These are phyloP conservation scores for Xylaria sp. DNA, from an alignment of 2,329 filamentous ascomycete genomes.

Conservation along the genomic window DNA sequence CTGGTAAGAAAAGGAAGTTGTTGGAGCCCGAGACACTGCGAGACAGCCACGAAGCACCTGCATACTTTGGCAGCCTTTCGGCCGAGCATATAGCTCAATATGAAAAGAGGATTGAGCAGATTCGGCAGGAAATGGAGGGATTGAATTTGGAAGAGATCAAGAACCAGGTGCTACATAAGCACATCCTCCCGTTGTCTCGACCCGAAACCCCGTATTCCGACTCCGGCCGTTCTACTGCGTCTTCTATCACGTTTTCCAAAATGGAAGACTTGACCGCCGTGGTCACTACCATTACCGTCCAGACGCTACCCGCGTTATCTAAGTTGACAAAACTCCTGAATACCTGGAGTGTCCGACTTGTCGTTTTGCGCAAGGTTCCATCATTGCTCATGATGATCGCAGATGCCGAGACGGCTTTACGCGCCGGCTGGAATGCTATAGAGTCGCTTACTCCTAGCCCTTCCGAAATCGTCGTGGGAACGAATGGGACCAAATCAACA, in stretches of 20 bases:
- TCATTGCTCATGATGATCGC: constrained; percentile 59
- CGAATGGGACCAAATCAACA: constrained; percentile 13
- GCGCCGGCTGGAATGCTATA: constrained; percentile 62
- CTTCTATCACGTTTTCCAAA: constrained; percentile 52
- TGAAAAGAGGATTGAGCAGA: constrained; percentile 68
- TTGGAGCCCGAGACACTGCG: constrained; percentile 24
- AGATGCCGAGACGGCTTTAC: constrained; percentile 60
- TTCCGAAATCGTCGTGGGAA: constrained; percentile 5
- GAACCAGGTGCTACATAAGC: constrained; percentile 74
- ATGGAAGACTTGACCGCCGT: constrained; percentile 89
- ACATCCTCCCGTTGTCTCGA: constrained; percentile 59
- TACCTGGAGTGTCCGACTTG: constrained; percentile 71
- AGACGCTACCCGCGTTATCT: constrained; percentile 75
- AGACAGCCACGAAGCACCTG: constrained; percentile 18
- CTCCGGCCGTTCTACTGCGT: constrained; percentile 39
- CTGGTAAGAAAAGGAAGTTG: constrained; percentile 37
- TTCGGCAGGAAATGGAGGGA: constrained; percentile 61
- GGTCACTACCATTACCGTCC: constrained; percentile 85
- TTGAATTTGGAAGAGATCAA: constrained; percentile 85
- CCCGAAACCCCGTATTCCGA: constrained; percentile 43
- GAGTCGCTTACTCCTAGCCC: constrained; percentile 27
- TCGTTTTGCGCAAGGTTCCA: constrained; percentile 69
- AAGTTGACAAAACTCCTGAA: constrained; percentile 67
- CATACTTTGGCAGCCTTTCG: constrained; percentile 67
- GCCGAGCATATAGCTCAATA: constrained; percentile 60